Evolutionary conservation across 306 rosid species (phyloP).

Genomic region (Abrus precatorius): DNA sequence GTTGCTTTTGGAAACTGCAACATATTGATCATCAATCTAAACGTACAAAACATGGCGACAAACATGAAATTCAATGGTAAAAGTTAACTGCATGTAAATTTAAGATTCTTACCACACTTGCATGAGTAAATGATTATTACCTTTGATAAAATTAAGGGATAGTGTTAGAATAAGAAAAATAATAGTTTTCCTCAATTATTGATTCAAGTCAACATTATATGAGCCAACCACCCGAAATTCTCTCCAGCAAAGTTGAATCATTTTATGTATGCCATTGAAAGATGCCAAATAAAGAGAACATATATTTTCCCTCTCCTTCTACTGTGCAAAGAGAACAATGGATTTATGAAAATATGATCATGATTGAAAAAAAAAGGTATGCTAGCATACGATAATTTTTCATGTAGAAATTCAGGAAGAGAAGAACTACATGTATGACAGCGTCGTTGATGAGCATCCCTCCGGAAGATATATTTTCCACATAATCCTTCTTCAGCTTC

Average conservation of each 20-base stretch:
- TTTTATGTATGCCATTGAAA: background rate
- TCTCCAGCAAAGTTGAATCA: background rate
- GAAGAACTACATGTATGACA: conserved; percentile 64
- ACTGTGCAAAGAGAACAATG: background rate
- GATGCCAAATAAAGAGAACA: background rate
- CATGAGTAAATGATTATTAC: background rate
- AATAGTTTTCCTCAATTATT: conserved; percentile 3
- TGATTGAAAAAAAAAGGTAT: background rate
- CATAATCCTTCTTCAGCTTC: conserved; percentile 74
- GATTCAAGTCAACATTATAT: conserved; percentile 3
- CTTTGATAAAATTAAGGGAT: background rate
- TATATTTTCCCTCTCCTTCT: background rate
- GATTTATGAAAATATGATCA: conserved; percentile 18
- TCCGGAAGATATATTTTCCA: conserved; percentile 79
- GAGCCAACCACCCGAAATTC: background rate
- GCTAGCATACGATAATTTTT: background rate
- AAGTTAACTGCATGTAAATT: no score
- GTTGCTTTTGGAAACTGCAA: background rate
- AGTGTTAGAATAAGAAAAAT: background rate
- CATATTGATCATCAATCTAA: background rate
- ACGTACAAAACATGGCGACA: background rate
- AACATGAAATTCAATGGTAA: background rate
- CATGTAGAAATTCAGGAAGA: conserved; percentile 23
- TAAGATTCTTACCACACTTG: no score
- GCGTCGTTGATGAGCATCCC: conserved; percentile 91